Evolutionary conservation across 805 yeast species (phyloP).

Genomic region (Teunomyces pallodes): DNA sequence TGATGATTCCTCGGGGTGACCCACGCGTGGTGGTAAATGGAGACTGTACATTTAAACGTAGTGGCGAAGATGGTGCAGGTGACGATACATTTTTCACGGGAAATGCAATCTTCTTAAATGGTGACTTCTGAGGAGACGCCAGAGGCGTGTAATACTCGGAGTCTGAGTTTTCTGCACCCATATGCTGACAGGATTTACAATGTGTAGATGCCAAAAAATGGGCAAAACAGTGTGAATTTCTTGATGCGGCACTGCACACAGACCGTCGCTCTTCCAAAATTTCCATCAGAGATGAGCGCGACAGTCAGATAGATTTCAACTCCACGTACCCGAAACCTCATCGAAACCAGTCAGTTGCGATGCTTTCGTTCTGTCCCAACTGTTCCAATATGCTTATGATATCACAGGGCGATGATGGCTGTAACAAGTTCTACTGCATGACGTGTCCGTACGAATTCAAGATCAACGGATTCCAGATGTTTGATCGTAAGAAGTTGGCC

Average conservation of each 20-base stretch:
- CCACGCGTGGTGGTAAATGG: conserved; percentile 29
- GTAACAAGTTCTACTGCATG: conserved; percentile 77
- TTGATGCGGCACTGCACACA: neutral
- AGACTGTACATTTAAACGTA: conserved; percentile 5
- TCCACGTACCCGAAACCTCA: neutral
- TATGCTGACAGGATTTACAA: neutral
- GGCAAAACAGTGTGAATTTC: neutral
- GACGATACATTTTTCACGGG: neutral
- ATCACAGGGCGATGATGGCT: conserved; percentile 51
- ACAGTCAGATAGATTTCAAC: neutral
- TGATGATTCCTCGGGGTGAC: conserved; percentile 24
- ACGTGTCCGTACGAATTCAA: conserved; percentile 96
- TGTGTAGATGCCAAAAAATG: neutral
- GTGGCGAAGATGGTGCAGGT: conserved; percentile 1
- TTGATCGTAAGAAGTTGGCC: conserved; percentile 76
- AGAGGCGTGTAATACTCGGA: neutral
- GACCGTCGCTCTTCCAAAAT: neutral
- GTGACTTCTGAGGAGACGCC: neutral
- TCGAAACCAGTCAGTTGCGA: conserved; percentile 19
- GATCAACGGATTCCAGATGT: conserved; percentile 78
- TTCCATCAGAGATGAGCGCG: neutral
- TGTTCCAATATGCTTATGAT: conserved; percentile 89
- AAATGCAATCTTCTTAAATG: neutral
- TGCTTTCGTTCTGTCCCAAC: conserved; percentile 94
- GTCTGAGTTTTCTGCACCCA: neutral